These are phyloP conservation scores for Sphaerobolus stellatus DNA, from an alignment of 1,284 basidiomycete species.

Conservation along the genomic window DNA sequence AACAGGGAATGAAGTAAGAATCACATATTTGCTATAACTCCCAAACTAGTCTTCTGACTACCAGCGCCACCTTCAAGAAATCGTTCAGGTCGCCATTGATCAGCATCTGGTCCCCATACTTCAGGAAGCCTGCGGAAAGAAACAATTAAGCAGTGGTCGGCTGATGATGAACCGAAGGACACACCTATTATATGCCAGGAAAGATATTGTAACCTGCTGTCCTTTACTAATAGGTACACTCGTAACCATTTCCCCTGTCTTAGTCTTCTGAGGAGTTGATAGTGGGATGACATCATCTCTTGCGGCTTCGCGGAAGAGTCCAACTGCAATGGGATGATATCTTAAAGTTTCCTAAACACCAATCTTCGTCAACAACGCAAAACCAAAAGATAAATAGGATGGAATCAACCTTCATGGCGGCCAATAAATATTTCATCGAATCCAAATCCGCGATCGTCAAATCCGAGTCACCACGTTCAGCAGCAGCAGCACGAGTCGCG, in stretches of 20 bases:
- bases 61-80: constrained; percentile 15
- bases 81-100: constrained; percentile 25
- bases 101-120: constrained; percentile 27
- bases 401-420: background rate
- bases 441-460: constrained; percentile 22
- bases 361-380: background rate
- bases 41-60: constrained; percentile 17
- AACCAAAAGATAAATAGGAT: constrained; percentile 18
- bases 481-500: constrained; percentile 6
- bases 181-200: constrained; percentile 18
- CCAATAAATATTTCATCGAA: constrained; percentile 11
- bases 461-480: constrained; percentile 8
- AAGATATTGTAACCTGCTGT: constrained; percentile 33
- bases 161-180: background rate
- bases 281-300: constrained; percentile 47
- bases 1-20: constrained; percentile 13
- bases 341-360: constrained; percentile 26
- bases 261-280: constrained; percentile 32
- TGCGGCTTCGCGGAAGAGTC: constrained; percentile 28
- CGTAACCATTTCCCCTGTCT: constrained; percentile 30
- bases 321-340: constrained; percentile 21
- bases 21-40: constrained; percentile 25
- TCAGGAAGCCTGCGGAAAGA: background rate
- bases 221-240: constrained; percentile 39
- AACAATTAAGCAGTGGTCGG: background rate